These are phyloP conservation scores for Coniella vitis DNA, from an alignment of 2,329 filamentous ascomycete species.

Conservation along the genomic window DNA sequence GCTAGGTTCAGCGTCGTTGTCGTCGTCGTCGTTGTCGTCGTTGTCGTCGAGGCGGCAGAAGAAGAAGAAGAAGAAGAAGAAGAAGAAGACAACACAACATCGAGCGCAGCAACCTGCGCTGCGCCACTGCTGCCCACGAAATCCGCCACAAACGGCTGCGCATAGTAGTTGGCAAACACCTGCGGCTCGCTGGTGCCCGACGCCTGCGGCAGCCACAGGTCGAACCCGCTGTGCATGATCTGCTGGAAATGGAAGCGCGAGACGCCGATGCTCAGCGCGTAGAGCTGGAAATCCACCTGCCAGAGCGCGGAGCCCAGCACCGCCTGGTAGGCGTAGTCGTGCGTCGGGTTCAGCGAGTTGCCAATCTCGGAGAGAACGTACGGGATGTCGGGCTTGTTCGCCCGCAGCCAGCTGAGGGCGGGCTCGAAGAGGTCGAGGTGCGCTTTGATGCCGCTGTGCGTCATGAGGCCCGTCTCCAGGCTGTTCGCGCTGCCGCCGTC, in stretches of 20 bases:
- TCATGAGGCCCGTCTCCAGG: conserved; percentile 19
- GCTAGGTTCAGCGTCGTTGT: conserved; percentile 20
- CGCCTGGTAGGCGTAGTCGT: conserved; percentile 27
- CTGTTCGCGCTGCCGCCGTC: conserved; percentile 21
- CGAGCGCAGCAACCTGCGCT: conserved; percentile 21
- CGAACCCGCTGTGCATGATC: conserved; percentile 26
- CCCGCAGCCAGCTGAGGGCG: conserved; percentile 27
- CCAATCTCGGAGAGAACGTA: conserved; percentile 31
- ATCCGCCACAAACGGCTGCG: conserved; percentile 30
- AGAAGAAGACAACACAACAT: no score
- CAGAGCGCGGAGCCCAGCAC: conserved; percentile 30
- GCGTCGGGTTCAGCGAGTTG: conserved; percentile 26
- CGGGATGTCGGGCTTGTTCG: conserved; percentile 24
- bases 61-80: no score
- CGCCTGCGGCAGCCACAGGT: conserved; percentile 25
- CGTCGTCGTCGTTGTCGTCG: conserved; percentile 11
- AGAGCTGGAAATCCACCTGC: conserved; percentile 32
- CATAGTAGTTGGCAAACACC: conserved; percentile 30
- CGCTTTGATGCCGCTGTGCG: conserved; percentile 9
- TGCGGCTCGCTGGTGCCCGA: conserved; percentile 25
- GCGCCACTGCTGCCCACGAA: conserved; percentile 27
- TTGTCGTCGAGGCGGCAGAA: no score
- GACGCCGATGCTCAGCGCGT: conserved; percentile 28
- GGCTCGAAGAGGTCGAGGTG: conserved; percentile 22
- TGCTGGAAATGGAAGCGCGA: conserved; percentile 31